Evolutionary conservation across 2,329 filamentous ascomycete genomes (phyloP).

Genomic region (Beauveria sp.): DNA sequence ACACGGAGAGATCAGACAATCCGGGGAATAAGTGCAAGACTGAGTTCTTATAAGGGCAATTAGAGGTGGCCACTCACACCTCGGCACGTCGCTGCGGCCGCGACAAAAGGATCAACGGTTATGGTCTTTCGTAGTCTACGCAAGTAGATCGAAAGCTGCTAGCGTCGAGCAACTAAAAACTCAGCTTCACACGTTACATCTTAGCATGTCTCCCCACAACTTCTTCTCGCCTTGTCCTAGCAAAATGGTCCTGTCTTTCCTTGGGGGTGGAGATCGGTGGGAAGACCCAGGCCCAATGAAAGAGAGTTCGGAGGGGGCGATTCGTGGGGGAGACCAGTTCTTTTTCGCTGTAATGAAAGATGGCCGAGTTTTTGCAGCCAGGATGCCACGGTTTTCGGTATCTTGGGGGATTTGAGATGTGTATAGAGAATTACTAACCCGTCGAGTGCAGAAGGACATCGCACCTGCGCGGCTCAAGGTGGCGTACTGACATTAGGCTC

Average conservation of each 20-base stretch:
- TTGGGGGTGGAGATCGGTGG: neutral
- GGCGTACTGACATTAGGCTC: neutral
- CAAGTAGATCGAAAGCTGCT: neutral
- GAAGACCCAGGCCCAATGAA: neutral
- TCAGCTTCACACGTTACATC: constrained; percentile 13
- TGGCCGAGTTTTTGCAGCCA: neutral
- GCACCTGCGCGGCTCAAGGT: neutral
- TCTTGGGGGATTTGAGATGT: neutral
- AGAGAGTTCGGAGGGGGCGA: neutral
- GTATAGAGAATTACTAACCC: neutral
- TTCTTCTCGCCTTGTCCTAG: neutral
- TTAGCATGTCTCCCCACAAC: constrained; percentile 3
- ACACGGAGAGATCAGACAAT: neutral
- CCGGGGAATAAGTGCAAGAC: neutral
- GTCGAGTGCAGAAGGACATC: neutral
- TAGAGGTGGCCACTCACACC: neutral
- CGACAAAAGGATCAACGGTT: neutral
- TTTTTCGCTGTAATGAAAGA: neutral
- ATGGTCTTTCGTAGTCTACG: neutral
- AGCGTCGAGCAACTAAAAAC: neutral
- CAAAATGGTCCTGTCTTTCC: neutral
- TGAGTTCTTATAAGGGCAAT: neutral
- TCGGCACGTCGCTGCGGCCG: neutral
- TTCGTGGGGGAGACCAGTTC: neutral
- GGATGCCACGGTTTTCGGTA: neutral